phyloP scores from a whole-genome alignment of 768 basidiomycete genomes.

The Serendipita sp. region DNA sequence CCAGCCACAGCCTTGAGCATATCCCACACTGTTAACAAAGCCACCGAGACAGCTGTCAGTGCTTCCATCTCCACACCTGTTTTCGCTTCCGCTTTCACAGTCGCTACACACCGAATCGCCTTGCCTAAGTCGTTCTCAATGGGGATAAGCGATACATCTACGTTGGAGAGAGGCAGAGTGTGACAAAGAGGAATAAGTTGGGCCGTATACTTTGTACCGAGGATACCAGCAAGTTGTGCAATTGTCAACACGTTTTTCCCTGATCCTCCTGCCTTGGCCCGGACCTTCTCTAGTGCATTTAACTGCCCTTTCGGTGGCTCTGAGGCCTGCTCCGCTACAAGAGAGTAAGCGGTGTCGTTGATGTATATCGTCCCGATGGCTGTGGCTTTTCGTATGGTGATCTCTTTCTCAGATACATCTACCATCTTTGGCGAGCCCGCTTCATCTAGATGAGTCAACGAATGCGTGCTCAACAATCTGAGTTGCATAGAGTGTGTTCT shows the following conservation, averaged over 20 bases:
- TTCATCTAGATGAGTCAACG: conserved; percentile 59
- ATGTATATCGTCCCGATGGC: conserved; percentile 62
- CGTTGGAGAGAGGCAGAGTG: conserved; percentile 54
- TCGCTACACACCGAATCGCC: conserved; percentile 31
- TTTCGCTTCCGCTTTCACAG: conserved; percentile 58
- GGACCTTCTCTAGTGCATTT: conserved; percentile 32
- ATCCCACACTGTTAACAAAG: conserved; percentile 75
- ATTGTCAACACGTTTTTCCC: conserved; percentile 46
- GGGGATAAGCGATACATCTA: conserved; percentile 45
- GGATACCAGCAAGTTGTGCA: conserved; percentile 73
- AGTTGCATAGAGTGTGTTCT: too few species aligned
- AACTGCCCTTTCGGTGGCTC: conserved; percentile 14
- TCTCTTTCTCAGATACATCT: conserved; percentile 48
- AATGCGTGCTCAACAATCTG: neutral
- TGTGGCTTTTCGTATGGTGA: conserved; percentile 52
- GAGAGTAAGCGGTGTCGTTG: conserved; percentile 43
- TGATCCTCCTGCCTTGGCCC: conserved; percentile 29
- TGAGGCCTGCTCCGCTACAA: conserved; percentile 34
- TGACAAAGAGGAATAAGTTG: conserved; percentile 81
- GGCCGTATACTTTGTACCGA: conserved; percentile 72
- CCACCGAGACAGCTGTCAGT: conserved; percentile 62
- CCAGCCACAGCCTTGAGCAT: conserved; percentile 87
- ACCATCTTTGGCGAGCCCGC: conserved; percentile 69
- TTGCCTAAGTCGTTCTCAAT: conserved; percentile 16
- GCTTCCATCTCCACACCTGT: conserved; percentile 94